Evolutionary conservation across 2,329 filamentous ascomycete species (phyloP).

Genomic region (Penicillium nordicum): DNA sequence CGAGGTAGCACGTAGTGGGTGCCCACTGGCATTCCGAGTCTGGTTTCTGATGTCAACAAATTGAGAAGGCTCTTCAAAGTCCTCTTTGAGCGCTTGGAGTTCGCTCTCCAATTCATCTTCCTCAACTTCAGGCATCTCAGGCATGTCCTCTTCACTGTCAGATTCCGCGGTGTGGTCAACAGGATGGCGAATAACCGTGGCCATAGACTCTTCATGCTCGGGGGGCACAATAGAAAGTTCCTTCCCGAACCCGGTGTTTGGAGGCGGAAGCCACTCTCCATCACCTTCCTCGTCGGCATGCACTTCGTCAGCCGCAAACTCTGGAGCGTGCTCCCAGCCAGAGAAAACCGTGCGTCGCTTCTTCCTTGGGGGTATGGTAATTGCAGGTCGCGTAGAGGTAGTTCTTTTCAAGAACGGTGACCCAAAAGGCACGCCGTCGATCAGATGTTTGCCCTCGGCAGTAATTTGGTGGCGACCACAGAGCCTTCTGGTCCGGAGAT

Average conservation of each 20-base stretch:
- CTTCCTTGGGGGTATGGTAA: conserved; percentile 73
- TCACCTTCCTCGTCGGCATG: conserved; percentile 30
- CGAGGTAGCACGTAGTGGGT: conserved; percentile 17
- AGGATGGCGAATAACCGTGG: conserved; percentile 36
- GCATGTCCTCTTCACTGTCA: conserved; percentile 31
- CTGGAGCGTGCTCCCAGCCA: conserved; percentile 25
- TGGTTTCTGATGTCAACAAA: conserved; percentile 20
- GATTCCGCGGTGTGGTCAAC: conserved; percentile 27
- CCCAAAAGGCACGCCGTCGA: conserved; percentile 84
- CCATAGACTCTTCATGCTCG: conserved; percentile 32
- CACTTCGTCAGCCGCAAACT: conserved; percentile 5
- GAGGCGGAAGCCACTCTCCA: conserved; percentile 29
- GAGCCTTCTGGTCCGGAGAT: conserved; percentile 68
- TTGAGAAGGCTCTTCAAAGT: conserved; percentile 34
- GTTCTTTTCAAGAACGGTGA: conserved; percentile 61
- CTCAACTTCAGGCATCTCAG: conserved; percentile 32
- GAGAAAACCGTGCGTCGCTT: conserved; percentile 48
- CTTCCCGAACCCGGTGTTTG: conserved; percentile 26
- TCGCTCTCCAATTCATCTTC: conserved; percentile 44
- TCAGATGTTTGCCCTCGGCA: conserved; percentile 70
- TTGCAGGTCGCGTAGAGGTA: conserved; percentile 59
- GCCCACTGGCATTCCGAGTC: conserved; percentile 4
- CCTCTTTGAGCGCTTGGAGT: conserved; percentile 44
- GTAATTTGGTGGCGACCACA: conserved; percentile 80
- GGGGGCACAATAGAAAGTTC: conserved; percentile 24